Evolutionary conservation across 1,284 basidiomycete species (phyloP).

Genomic region (Trametes sp.): DNA sequence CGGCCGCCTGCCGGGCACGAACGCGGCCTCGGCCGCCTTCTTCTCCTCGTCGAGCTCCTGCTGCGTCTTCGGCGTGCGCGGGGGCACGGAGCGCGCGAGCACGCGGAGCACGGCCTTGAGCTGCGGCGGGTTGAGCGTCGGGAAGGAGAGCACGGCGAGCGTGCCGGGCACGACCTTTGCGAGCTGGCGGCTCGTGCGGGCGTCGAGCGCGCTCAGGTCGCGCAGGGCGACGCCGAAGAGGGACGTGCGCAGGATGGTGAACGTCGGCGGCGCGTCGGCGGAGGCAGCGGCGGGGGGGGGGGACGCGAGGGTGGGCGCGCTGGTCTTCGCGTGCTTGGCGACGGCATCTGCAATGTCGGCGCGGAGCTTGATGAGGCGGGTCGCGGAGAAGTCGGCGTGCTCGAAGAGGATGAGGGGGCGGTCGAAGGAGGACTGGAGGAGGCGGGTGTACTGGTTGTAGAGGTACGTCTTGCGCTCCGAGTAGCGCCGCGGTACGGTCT

Average conservation of each 20-base stretch:
- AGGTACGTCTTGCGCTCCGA: slow-evolving; percentile 77
- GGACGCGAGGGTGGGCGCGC: slow-evolving; percentile 50
- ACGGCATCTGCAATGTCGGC: slow-evolving; percentile 66
- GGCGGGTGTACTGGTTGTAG: slow-evolving; percentile 74
- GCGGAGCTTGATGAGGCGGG: slow-evolving; percentile 68
- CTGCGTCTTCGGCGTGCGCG: slow-evolving; percentile 58
- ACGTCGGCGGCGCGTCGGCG: slow-evolving; percentile 47
- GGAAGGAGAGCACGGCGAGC: slow-evolving; percentile 72
- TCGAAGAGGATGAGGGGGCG: slow-evolving; percentile 75
- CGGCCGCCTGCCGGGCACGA: slow-evolving; percentile 66
- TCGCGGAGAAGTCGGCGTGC: slow-evolving; percentile 72
- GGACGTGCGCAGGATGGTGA: slow-evolving; percentile 72
- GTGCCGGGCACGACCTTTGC: slow-evolving; percentile 62
- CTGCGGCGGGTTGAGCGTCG: slow-evolving; percentile 74
- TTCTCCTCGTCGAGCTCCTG: slow-evolving; percentile 55
- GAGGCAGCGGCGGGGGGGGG: slow-evolving; percentile 48
- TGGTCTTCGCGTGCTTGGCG: slow-evolving; percentile 48
- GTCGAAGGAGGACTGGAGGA: slow-evolving; percentile 60
- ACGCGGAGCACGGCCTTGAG: slow-evolving; percentile 70
- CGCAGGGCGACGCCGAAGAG: slow-evolving; percentile 78
- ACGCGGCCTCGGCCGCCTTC: slow-evolving; percentile 61
- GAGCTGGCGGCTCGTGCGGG: slow-evolving; percentile 56
- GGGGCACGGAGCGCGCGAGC: slow-evolving; percentile 73
- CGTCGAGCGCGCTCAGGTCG: slow-evolving; percentile 60
- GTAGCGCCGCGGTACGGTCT: slow-evolving; percentile 66